Percentiles rank a stretch among this genome's conserved stretches.
Conservation (phyloP, 805 yeast species). For the Yarrowia sp. region DNA sequence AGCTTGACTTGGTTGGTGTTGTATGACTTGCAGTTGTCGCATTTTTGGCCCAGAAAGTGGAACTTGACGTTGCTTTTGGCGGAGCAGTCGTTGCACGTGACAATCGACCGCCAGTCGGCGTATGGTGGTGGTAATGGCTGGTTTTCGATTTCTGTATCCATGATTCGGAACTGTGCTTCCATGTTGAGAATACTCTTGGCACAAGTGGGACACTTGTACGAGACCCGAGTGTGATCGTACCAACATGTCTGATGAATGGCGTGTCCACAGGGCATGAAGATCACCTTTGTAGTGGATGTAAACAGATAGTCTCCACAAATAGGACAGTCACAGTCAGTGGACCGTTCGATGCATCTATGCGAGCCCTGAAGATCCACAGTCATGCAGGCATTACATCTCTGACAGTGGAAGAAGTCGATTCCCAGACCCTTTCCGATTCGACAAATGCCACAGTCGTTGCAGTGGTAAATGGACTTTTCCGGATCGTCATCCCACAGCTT, state of each 20-base stretch:
- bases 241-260: slow-evolving; percentile 86
- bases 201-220: slow-evolving; percentile 90
- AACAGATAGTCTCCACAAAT: slow-evolving; percentile 90
- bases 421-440: slow-evolving; percentile 85
- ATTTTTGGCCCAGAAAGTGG: slow-evolving; percentile 83
- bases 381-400: slow-evolving; percentile 83
- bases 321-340: slow-evolving; percentile 90
- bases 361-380: slow-evolving; percentile 72
- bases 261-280: slow-evolving; percentile 92
- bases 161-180: slow-evolving; percentile 81
- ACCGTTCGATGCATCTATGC: slow-evolving; percentile 80
- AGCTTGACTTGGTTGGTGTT: slow-evolving; percentile 74
- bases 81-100: slow-evolving; percentile 76
- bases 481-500: slow-evolving; percentile 77
- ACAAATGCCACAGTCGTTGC: slow-evolving; percentile 91
- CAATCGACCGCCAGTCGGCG: slow-evolving; percentile 67
- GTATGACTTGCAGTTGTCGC: slow-evolving; percentile 83
- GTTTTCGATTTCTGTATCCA: slow-evolving; percentile 76
- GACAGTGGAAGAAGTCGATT: slow-evolving; percentile 88
- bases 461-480: slow-evolving; percentile 80
- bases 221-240: slow-evolving; percentile 74
- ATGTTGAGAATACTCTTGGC: slow-evolving; percentile 80
- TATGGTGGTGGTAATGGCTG: slow-evolving; percentile 82
- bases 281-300: slow-evolving; percentile 75
- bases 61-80: slow-evolving; percentile 73